phyloP scores from a whole-genome alignment of 2,329 filamentous ascomycete species.

The Penicillium sp. region DNA sequence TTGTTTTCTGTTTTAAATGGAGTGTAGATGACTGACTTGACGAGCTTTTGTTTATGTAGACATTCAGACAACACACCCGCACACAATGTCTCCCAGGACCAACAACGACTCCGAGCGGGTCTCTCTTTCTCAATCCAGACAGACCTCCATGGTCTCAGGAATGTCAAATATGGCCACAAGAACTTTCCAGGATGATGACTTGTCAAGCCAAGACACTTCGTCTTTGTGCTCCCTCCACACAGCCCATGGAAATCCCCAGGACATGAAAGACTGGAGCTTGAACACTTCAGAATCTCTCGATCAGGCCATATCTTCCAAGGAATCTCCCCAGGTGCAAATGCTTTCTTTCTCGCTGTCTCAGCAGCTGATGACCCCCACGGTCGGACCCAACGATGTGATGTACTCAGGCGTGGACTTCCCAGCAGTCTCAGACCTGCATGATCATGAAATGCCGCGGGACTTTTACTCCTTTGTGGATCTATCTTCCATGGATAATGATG shows the following conservation, averaged over 20 bases:
- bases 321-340: conserved; percentile 46
- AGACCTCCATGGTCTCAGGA: conserved; percentile 39
- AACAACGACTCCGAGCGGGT: conserved; percentile 42
- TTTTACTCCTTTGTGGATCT: conserved; percentile 46
- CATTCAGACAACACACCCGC: conserved; percentile 27
- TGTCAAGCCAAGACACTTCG: conserved; percentile 45
- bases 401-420: conserved; percentile 44
- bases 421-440: conserved; percentile 40
- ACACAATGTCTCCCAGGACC: conserved; percentile 43
- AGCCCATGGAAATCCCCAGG: conserved; percentile 38
- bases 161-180: conserved; percentile 43
- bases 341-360: conserved; percentile 47
- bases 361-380: conserved; percentile 41
- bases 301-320: conserved; percentile 41
- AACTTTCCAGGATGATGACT: conserved; percentile 47
- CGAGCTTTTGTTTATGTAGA: conserved; percentile 30
- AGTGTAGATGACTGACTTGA: conserved; percentile 31
- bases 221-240: conserved; percentile 45
- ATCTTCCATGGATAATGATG: conserved; percentile 45
- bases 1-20: conserved; percentile 8
- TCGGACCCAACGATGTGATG: conserved; percentile 43
- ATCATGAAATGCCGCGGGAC: conserved; percentile 44
- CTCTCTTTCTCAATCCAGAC: conserved; percentile 41
- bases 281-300: conserved; percentile 44
- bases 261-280: conserved; percentile 43